These are phyloP conservation scores for Helotiales sp. DNA, from an alignment of 2,329 filamentous ascomycete species.

Conservation along the genomic window DNA sequence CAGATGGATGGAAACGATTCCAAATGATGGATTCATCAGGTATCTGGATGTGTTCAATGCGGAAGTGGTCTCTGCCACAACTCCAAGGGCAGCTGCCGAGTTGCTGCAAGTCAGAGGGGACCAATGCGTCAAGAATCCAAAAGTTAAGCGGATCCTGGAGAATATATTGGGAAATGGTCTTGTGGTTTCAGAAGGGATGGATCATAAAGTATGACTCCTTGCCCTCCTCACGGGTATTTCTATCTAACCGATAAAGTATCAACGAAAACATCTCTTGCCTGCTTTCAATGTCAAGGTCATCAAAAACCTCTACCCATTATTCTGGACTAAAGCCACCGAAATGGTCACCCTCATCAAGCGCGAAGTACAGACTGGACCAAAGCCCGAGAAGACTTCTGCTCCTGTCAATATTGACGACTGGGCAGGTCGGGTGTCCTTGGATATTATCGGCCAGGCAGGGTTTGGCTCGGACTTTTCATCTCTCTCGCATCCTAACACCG, in stretches of 20 bases:
- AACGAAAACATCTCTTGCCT: conserved; percentile 77
- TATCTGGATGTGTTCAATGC: conserved; percentile 27
- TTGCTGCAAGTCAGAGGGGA: conserved; percentile 20
- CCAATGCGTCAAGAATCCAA: conserved; percentile 37
- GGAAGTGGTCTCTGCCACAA: conserved; percentile 25
- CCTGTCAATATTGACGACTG: conserved; percentile 47
- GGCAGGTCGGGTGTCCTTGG: conserved; percentile 69
- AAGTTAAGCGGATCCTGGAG: conserved; percentile 49
- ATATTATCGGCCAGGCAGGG: conserved; percentile 74
- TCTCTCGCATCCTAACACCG: conserved; percentile 61
- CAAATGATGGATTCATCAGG: conserved; percentile 29
- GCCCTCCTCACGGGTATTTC: background rate
- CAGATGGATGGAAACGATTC: conserved; percentile 24
- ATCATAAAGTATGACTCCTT: conserved; percentile 67
- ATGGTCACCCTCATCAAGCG: conserved; percentile 53
- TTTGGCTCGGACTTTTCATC: conserved; percentile 72
- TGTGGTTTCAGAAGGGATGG: conserved; percentile 80
- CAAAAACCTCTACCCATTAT: conserved; percentile 80
- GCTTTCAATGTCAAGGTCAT: conserved; percentile 84
- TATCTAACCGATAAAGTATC: conserved; percentile 51
- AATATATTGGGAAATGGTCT: conserved; percentile 62
- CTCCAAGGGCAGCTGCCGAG: conserved; percentile 21
- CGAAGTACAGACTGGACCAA: conserved; percentile 11
- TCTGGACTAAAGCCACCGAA: conserved; percentile 74
- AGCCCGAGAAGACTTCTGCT: conserved; percentile 31